Conservation (phyloP, 495 filamentous ascomycete species). For the Clavariopsis aquatica region DNA sequence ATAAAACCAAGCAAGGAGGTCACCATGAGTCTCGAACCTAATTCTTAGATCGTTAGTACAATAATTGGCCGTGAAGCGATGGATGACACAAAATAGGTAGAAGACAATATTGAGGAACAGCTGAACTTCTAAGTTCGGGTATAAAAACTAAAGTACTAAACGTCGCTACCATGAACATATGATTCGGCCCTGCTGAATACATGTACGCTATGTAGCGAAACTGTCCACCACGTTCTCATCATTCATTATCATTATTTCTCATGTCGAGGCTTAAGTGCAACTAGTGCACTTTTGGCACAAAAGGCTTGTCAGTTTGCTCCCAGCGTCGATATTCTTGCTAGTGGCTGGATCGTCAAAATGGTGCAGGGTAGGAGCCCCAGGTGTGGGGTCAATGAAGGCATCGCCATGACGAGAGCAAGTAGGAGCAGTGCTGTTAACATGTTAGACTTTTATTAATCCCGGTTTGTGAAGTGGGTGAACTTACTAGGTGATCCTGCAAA, state of each 20-base stretch:
- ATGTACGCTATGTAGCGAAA: neutral
- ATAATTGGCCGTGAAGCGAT: no score
- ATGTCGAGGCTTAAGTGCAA: neutral
- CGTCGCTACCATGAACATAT: neutral
- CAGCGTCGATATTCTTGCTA: conserved; percentile 24
- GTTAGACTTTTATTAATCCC: conserved; percentile 1
- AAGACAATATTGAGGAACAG: no score
- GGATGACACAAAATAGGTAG: no score
- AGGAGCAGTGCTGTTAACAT: conserved; percentile 17
- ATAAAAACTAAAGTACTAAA: no score
- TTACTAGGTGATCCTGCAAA: conserved; percentile 35
- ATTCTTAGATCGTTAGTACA: no score
- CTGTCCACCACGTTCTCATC: neutral
- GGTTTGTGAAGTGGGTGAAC: neutral
- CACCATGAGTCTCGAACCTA: no score
- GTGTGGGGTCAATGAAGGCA: conserved; percentile 22
- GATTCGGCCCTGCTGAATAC: neutral
- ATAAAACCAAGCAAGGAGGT: no score
- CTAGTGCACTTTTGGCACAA: conserved; percentile 31
- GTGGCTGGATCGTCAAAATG: conserved; percentile 27
- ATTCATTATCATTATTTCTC: neutral
- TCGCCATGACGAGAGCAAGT: conserved; percentile 30
- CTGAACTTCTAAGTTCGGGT: no score
- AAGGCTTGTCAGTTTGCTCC: conserved; percentile 20
- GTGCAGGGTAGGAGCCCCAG: conserved; percentile 15